Evolutionary conservation across 129 eudicot species (phyloP).

Genomic region (Saposhnikovia divaricata): DNA sequence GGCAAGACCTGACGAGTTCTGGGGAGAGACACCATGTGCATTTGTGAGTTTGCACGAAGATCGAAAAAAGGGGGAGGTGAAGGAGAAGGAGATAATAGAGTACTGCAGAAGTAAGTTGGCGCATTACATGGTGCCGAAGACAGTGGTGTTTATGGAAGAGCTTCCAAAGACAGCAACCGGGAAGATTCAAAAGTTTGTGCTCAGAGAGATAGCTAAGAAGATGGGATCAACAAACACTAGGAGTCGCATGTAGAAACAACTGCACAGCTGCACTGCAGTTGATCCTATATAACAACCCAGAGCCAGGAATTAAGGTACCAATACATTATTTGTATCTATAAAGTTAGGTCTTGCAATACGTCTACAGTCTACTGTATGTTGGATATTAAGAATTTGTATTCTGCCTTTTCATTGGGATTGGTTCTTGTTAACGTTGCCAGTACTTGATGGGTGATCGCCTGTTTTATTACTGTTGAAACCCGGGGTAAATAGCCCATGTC

Average conservation of each 20-base stretch:
- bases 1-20: slow-evolving; percentile 61
- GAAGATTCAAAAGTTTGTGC: slow-evolving; percentile 60
- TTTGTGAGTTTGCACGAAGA: slow-evolving; percentile 50
- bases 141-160: slow-evolving; percentile 56
- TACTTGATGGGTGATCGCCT: no score
- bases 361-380: background rate
- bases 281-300: background rate
- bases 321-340: no score
- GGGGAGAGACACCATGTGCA: slow-evolving; percentile 97
- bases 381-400: background rate
- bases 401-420: no score
- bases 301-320: background rate
- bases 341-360: background rate
- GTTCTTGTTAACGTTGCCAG: background rate
- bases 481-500: no score
- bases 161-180: slow-evolving; percentile 83
- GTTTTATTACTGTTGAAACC: no score
- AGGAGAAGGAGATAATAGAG: slow-evolving; percentile 40
- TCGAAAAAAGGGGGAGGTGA: slow-evolving; percentile 8
- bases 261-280: background rate
- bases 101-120: slow-evolving; percentile 61
- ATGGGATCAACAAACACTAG: slow-evolving; percentile 25
- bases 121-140: slow-evolving; percentile 67
- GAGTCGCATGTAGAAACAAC: slow-evolving; percentile 1
- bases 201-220: slow-evolving; percentile 51